A percentile compares a stretch with the other conserved stretches of the same genome.
Evolutionary conservation across 2,329 filamentous ascomycete species (phyloP).

Genomic region (Paecilomyces sp.): DNA sequence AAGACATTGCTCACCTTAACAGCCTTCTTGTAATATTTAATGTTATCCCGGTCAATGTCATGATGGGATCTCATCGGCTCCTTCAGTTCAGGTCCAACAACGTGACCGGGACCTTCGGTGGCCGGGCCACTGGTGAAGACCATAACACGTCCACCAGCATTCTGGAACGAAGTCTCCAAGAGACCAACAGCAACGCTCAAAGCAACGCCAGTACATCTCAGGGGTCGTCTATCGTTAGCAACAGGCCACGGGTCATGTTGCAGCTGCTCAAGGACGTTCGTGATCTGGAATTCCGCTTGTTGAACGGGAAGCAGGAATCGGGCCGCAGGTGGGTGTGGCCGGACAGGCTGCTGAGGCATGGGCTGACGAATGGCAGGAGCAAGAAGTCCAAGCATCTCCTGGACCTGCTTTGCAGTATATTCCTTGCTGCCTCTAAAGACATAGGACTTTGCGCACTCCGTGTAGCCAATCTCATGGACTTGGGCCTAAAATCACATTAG

Average conservation of each 20-base stretch:
- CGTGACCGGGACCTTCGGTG: conserved; percentile 93
- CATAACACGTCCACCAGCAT: conserved; percentile 93
- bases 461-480: conserved; percentile 96
- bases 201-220: conserved; percentile 94
- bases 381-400: conserved; percentile 91
- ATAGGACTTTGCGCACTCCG: conserved; percentile 96
- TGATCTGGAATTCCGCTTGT: conserved; percentile 95
- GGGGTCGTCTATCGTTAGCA: conserved; percentile 79
- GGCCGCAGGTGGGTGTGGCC: conserved; percentile 67
- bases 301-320: conserved; percentile 91
- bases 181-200: conserved; percentile 89
- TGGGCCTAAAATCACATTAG: conserved; percentile 56
- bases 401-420: conserved; percentile 96
- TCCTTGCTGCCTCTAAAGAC: conserved; percentile 98
- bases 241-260: conserved; percentile 98
- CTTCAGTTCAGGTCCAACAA: conserved; percentile 89
- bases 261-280: conserved; percentile 87
- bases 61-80: conserved; percentile 97
- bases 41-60: conserved; percentile 96
- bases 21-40: conserved; percentile 99
- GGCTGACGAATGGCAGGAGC: conserved; percentile 65
- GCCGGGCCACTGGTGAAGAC: conserved; percentile 90
- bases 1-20: conserved; percentile 59
- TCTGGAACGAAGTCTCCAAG: conserved; percentile 91
- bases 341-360: conserved; percentile 65